Percentiles rank a stretch among this genome's conserved stretches.
These are phyloP conservation scores for Amphibolis antarctica DNA, from an alignment of 106 monocot genomes.

Conservation along the genomic window DNA sequence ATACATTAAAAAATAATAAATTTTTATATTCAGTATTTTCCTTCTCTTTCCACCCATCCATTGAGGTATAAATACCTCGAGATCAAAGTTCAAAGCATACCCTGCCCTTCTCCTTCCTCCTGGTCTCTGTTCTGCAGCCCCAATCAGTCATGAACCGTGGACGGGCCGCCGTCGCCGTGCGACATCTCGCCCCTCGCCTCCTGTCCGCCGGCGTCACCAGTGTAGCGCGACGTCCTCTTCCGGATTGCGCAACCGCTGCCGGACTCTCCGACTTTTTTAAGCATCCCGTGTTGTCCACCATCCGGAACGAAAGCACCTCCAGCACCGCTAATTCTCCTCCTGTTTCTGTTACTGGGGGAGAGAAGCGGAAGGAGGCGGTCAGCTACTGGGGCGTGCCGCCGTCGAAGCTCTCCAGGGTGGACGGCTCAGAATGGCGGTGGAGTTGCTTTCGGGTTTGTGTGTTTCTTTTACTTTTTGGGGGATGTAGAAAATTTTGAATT, in stretches of 20 bases:
- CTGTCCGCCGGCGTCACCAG: slow-evolving; percentile 7
- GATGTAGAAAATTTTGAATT: background rate
- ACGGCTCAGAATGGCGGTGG: slow-evolving; percentile 55
- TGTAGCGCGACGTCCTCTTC: background rate
- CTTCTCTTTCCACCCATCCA: too few relatives aligned
- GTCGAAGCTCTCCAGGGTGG: slow-evolving; percentile 29
- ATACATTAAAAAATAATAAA: too few relatives aligned
- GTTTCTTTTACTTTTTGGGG: too few relatives aligned
- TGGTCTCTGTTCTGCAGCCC: background rate
- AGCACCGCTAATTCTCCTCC: slow-evolving; percentile 4
- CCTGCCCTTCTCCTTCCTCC: too few relatives aligned
- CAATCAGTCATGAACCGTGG: slow-evolving; percentile 4
- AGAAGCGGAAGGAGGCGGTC: slow-evolving; percentile 14
- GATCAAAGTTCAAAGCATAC: too few relatives aligned
- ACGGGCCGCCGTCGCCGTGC: slow-evolving; percentile 2
- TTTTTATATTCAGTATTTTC: too few relatives aligned
- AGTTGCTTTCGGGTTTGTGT: slow-evolving; percentile 37
- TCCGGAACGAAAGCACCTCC: slow-evolving; percentile 8
- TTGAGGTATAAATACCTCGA: too few relatives aligned
- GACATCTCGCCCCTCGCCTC: slow-evolving; percentile 22
- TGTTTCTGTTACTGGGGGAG: background rate
- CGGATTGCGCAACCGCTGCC: background rate
- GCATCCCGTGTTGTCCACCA: background rate
- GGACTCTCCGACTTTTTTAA: background rate
- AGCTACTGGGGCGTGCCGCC: slow-evolving; percentile 54